Evolutionary conservation across 768 basidiomycete species (phyloP).

Genomic region (Trametes gibbosa): DNA sequence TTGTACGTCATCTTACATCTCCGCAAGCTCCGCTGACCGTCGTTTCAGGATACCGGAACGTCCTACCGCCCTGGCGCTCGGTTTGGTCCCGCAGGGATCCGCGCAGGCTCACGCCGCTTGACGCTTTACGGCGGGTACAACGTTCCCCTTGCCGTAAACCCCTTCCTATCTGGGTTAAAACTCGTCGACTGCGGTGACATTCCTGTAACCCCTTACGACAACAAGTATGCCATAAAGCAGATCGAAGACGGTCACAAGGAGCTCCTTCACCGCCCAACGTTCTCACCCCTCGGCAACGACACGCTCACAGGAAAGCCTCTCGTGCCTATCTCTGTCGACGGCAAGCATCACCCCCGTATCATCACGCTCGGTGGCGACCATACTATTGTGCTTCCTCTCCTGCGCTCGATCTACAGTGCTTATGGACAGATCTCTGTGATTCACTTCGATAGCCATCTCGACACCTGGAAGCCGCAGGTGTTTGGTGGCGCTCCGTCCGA

Average conservation of each 20-base stretch:
- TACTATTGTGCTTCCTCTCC: conserved; percentile 69
- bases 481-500: conserved; percentile 73
- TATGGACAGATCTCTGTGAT: conserved; percentile 82
- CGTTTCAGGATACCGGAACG: conserved; percentile 61
- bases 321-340: conserved; percentile 61
- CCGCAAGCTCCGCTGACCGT: background rate
- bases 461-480: conserved; percentile 74
- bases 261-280: conserved; percentile 62
- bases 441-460: conserved; percentile 85
- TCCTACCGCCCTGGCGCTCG: conserved; percentile 82
- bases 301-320: conserved; percentile 55
- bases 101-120: conserved; percentile 72
- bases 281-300: conserved; percentile 63
- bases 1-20: conserved; percentile 42
- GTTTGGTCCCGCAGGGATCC: conserved; percentile 83
- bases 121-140: conserved; percentile 79
- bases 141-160: conserved; percentile 69
- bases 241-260: conserved; percentile 72
- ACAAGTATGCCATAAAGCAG: conserved; percentile 67
- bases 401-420: conserved; percentile 68
- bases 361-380: conserved; percentile 89
- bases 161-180: conserved; percentile 64
- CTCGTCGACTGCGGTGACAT: conserved; percentile 80
- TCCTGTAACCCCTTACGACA: conserved; percentile 77
- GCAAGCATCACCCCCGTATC: conserved; percentile 73